Base-by-base conservation (phyloP, 257 asterid genomes). In the Jasminum sambac region DNA sequence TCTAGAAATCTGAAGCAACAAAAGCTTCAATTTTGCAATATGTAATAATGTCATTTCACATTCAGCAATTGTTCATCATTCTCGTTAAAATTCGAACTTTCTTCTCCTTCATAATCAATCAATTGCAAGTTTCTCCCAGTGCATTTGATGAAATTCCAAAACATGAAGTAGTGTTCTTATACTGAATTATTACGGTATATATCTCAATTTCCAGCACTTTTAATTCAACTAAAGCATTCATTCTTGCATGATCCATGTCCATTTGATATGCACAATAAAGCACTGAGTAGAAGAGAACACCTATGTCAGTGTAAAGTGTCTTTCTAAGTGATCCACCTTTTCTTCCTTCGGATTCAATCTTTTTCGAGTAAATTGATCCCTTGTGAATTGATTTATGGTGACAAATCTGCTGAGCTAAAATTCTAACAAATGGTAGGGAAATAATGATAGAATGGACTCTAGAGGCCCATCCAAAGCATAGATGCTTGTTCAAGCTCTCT, bases 371-470 rank as follows among this genome's bases (percentile, higher is more conserved):
- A n/a, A n/a, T n/a, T n/a, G n/a, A 66, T 11, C 85, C 89, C 13
- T 67, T 66, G 60, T 84, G 84, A 46, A 74, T 58, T 16, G 94
- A 95, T 61, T 84, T 88, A 26, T 77, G 90, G 68, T 95, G 95
- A 14, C 82, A 92, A 19, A 84, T 80, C 0, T 76, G 81, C 74
- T 92, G 93, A 55, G 96, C 79, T 61, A 92, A 64, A 42, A 88
- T 59, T 39, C 98, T 97, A 11, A 92, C 97, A 6, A 90, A 66
- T 0, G 96, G 93, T 11, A 97, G 96, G 44, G 98, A 68, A 92
- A 92, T 16, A 97, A 90, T 25, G 97, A 73, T 52, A 92, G 82
- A 30, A 90, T 79, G 60, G 95, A 84, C 82, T 92, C 98, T 14
- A 90, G 88, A 0, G 96, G 84, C 41, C 89, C 74, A 58, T 90